phyloP scores from a whole-genome alignment of 208 protist species.

The Leishmania amazonensis region DNA sequence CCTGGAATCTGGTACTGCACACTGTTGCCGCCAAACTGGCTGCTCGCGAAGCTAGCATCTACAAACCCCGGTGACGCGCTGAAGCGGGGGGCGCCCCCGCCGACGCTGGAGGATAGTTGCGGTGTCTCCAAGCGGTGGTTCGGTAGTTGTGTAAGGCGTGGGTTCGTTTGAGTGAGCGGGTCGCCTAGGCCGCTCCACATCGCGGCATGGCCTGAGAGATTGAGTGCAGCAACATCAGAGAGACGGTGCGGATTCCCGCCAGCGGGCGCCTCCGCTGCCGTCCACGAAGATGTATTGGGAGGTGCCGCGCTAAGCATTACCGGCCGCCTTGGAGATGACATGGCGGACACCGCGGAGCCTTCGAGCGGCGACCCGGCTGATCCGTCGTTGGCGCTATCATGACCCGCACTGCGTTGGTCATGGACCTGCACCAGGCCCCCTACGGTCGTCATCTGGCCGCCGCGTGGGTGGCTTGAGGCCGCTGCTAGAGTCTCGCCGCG shows the following conservation, averaged over 20 bases:
- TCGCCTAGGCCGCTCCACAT: neutral
- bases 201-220: neutral
- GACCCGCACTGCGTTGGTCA: neutral
- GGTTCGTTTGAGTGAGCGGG: constrained; percentile 3
- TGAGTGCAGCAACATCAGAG: neutral
- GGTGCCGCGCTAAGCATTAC: neutral
- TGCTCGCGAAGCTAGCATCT: constrained; percentile 25
- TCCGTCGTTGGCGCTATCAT: too few relatives aligned
- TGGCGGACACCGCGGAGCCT: neutral
- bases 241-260: neutral
- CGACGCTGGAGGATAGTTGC: constrained; percentile 10
- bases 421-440: neutral
- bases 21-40: constrained; percentile 21
- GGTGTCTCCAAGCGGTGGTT: constrained; percentile 22
- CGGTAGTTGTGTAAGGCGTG: constrained; percentile 6
- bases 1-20: constrained; percentile 44
- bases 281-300: neutral
- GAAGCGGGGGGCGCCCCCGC: neutral
- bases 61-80: constrained; percentile 17
- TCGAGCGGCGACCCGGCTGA: neutral
- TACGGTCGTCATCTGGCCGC: neutral
- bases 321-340: neutral
- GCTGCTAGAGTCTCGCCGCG: neutral
- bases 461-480: neutral
- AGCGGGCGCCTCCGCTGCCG: neutral